Percentiles rank a stretch among this genome's conserved stretches.
Evolutionary conservation across 352 stramenopile genomes (phyloP).

Genomic region (Pythium sp.): DNA sequence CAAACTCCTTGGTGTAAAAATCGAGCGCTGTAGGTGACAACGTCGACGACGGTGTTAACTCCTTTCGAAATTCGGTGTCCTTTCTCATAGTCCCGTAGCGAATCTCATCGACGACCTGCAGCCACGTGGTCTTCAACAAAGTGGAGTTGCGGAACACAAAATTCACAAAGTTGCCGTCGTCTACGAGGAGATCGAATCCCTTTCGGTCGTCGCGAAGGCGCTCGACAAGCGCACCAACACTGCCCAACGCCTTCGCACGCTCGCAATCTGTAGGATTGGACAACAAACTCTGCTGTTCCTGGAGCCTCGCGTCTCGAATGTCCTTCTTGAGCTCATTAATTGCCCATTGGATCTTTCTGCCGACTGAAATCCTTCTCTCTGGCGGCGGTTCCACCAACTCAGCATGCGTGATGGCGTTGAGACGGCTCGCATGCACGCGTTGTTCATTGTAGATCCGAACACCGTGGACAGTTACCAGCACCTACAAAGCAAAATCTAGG

Average conservation of each 20-base stretch:
- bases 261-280: not conserved
- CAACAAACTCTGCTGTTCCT: not conserved
- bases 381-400: slow-evolving; percentile 11
- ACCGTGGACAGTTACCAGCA: slow-evolving; percentile 22
- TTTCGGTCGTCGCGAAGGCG: slow-evolving; percentile 30
- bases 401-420: slow-evolving; percentile 16
- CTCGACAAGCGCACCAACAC: slow-evolving; percentile 37
- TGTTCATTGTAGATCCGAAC: slow-evolving; percentile 30
- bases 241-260: slow-evolving; percentile 10
- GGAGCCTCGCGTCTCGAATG: slow-evolving; percentile 14
- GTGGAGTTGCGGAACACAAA: slow-evolving; percentile 60
- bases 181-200: slow-evolving; percentile 36
- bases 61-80: not conserved
- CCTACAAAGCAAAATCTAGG: not conserved
- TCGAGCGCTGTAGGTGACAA: slow-evolving; percentile 16
- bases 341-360: slow-evolving; percentile 26
- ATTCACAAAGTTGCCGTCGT: slow-evolving; percentile 51
- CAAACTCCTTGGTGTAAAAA: slow-evolving; percentile 47
- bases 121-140: slow-evolving; percentile 43
- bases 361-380: slow-evolving; percentile 21
- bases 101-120: slow-evolving; percentile 45
- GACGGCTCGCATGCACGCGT: slow-evolving; percentile 17
- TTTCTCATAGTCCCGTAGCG: slow-evolving; percentile 22
- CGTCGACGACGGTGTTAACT: not conserved
- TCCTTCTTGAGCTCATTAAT: slow-evolving; percentile 32